A percentile compares a stretch with the other conserved stretches of the same genome.
Evolutionary conservation across 2,329 filamentous ascomycete genomes (phyloP).

Genomic region (Colletotrichum tabaci): DNA sequence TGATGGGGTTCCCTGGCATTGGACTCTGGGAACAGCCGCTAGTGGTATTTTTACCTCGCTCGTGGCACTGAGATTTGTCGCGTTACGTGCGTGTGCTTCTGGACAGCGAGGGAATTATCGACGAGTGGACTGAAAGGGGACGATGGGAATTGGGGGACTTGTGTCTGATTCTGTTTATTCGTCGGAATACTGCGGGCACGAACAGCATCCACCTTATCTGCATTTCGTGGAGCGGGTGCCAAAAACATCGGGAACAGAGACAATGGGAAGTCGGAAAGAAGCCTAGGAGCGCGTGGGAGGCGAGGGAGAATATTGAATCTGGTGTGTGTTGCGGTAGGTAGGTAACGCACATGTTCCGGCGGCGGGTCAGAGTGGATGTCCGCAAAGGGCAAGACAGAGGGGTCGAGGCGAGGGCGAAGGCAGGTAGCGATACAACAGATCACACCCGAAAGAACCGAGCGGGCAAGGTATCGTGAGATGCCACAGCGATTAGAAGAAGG

Average conservation of each 20-base stretch:
- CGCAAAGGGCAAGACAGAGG: not conserved
- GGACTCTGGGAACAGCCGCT: slow-evolving; percentile 4
- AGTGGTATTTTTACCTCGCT: slow-evolving; percentile 1
- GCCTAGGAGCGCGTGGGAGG: not conserved
- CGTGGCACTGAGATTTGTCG: not conserved
- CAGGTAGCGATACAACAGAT: not conserved
- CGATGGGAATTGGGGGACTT: not conserved
- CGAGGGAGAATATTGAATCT: slow-evolving; percentile 12
- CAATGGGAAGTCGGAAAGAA: slow-evolving; percentile 8
- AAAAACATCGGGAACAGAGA: slow-evolving; percentile 16
- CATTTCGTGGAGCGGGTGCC: slow-evolving; percentile 2
- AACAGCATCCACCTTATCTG: not conserved
- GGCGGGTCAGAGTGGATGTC: slow-evolving; percentile 11
- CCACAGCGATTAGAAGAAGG: not conserved
- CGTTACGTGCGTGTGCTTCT: not conserved
- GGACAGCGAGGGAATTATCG: slow-evolving; percentile 6
- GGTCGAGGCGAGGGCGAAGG: not conserved
- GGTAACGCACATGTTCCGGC: not conserved
- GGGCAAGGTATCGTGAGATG: slow-evolving; percentile 8
- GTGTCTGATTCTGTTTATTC: not conserved
- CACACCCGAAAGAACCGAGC: not conserved
- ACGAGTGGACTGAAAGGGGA: slow-evolving; percentile 1
- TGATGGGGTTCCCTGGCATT: slow-evolving; percentile 11
- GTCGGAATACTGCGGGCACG: not conserved
- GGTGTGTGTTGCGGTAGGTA: slow-evolving; percentile 3